Conservation (phyloP, 1,284 basidiomycete species). For the Rhodotorula sp. region DNA sequence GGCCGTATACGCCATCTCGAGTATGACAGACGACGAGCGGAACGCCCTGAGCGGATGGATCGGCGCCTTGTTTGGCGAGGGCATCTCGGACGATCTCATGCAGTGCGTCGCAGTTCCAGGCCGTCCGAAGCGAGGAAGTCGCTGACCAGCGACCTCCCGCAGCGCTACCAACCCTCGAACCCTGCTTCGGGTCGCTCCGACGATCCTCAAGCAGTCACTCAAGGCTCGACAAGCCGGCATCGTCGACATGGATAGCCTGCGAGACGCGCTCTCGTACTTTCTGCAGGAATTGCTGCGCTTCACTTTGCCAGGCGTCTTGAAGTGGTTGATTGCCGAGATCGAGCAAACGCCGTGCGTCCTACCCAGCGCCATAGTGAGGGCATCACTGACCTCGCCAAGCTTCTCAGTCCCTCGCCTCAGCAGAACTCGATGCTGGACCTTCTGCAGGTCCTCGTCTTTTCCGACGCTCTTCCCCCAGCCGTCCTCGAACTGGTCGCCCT, state of each 20-base stretch:
- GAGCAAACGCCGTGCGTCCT: constrained; percentile 25
- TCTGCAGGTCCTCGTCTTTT: constrained; percentile 29
- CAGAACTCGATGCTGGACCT: constrained; percentile 29
- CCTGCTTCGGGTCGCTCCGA: constrained; percentile 52
- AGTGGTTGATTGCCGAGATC: constrained; percentile 45
- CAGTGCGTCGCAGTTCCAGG: constrained; percentile 31
- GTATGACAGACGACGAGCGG: constrained; percentile 46
- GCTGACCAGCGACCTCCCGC: background rate
- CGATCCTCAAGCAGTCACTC: constrained; percentile 55
- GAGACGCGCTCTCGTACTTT: constrained; percentile 55
- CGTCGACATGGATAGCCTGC: constrained; percentile 55
- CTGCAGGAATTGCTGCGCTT: constrained; percentile 55
- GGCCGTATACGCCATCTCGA: constrained; percentile 44
- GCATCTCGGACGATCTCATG: constrained; percentile 51
- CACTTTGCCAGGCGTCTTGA: constrained; percentile 53
- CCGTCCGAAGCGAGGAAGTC: no score
- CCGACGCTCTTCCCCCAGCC: constrained; percentile 16
- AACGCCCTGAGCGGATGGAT: constrained; percentile 48
- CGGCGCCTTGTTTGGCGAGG: constrained; percentile 49
- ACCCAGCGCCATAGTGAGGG: background rate
- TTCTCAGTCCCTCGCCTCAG: constrained; percentile 3
- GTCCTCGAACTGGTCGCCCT: constrained; percentile 26
- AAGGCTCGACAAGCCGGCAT: constrained; percentile 51
- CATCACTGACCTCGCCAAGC: background rate
- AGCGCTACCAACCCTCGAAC: constrained; percentile 51